These are phyloP conservation scores for Petunia hybrid DNA, from an alignment of 305 asterid genomes.

Conservation along the genomic window DNA sequence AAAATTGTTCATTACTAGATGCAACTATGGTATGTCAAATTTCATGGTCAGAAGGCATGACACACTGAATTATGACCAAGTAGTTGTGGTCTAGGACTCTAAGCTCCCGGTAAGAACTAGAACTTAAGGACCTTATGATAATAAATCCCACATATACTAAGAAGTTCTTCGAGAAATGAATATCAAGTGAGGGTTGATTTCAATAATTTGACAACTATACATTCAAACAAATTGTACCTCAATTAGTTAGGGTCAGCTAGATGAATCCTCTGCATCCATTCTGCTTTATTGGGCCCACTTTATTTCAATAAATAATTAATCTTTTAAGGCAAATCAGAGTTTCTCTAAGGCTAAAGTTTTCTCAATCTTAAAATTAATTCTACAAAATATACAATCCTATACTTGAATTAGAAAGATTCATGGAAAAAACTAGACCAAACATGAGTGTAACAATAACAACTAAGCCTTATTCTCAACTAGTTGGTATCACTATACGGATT, in stretches of 20 bases:
- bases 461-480: not conserved
- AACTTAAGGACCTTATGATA: not conserved
- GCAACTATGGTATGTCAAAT: not conserved
- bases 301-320: not conserved
- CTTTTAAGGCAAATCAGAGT: not conserved
- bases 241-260: not conserved
- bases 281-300: not conserved
- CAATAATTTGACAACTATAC: not conserved
- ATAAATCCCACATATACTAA: not conserved
- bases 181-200: not conserved
- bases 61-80: not conserved
- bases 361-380: constrained; percentile 12
- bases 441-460: not conserved
- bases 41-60: not conserved
- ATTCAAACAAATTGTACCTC: not conserved
- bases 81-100: constrained; percentile 19
- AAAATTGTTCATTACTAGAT: not conserved
- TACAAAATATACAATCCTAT: not conserved
- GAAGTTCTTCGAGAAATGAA: not conserved
- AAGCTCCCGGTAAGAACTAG: constrained; percentile 3
- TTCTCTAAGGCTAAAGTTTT: not conserved
- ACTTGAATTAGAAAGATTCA: not conserved
- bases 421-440: not conserved
- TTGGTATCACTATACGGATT: not conserved
- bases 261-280: not conserved